Conservation (phyloP, 2,329 filamentous ascomycete genomes). For the Aureobasidium subglaciale region DNA sequence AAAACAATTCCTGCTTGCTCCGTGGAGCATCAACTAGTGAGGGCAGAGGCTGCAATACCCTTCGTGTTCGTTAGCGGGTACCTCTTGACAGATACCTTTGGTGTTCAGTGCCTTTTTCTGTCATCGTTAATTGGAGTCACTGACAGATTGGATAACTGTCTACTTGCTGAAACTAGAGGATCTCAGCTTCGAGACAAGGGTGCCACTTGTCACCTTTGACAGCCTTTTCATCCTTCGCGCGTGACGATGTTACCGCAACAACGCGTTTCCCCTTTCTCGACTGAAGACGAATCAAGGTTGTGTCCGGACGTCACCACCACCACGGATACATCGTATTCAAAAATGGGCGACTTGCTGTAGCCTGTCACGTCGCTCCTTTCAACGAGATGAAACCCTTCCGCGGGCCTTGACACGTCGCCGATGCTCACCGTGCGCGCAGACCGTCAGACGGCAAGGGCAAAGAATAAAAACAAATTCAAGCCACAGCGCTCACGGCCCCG, state of each 20-base stretch:
- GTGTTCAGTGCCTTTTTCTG: too few relatives aligned
- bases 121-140: background rate
- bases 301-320: background rate
- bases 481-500: conserved; percentile 1
- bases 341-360: background rate
- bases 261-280: background rate
- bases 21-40: background rate
- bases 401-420: conserved; percentile 3
- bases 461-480: conserved; percentile 4
- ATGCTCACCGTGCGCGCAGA: conserved; percentile 2
- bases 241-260: conserved; percentile 8
- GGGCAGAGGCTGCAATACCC: background rate
- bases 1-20: background rate
- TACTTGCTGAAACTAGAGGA: conserved; percentile 1
- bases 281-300: background rate
- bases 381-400: conserved; percentile 4
- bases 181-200: background rate
- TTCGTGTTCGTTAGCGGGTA: too few relatives aligned
- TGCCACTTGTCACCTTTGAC: background rate
- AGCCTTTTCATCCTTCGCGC: conserved; percentile 10
- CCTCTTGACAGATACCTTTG: background rate
- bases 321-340: background rate
- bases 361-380: background rate
- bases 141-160: background rate
- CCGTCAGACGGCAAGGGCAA: background rate